Percentiles rank a stretch among this genome's conserved stretches.
Conservation (phyloP, 164 flowering plant genomes). For the Cinnamomum micranthum region DNA sequence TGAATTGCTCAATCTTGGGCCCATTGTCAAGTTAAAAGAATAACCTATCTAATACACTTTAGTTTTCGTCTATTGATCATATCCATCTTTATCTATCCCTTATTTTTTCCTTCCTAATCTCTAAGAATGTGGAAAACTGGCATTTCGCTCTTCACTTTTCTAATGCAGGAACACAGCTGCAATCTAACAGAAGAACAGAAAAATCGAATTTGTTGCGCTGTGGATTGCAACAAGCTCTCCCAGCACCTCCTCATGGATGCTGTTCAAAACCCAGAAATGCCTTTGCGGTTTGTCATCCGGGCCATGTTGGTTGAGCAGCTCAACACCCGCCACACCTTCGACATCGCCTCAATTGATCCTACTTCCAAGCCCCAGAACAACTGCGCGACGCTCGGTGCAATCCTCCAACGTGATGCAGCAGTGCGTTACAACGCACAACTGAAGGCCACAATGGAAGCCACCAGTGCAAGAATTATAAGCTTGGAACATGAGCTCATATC, state of each 20-base stretch:
- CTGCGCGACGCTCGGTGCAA: slow-evolving; percentile 49
- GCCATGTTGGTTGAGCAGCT: slow-evolving; percentile 83
- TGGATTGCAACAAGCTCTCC: slow-evolving; percentile 71
- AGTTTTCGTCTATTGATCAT: no score
- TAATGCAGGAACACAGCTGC: slow-evolving; percentile 38
- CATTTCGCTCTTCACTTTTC: background rate
- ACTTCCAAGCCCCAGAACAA: slow-evolving; percentile 4
- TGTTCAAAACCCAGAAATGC: slow-evolving; percentile 78
- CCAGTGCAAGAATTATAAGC: slow-evolving; percentile 50
- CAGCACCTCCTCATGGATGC: slow-evolving; percentile 51
- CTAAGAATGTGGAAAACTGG: no score
- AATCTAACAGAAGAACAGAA: slow-evolving; percentile 57
- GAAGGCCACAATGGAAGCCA: slow-evolving; percentile 52
- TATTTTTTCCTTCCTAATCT: no score
- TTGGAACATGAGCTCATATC: slow-evolving; percentile 53
- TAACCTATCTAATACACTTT: no score
- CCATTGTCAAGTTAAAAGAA: no score
- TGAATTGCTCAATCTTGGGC: no score
- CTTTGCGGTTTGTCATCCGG: slow-evolving; percentile 65
- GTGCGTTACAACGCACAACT: slow-evolving; percentile 50
- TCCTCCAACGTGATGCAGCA: slow-evolving; percentile 68
- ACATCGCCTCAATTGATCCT: slow-evolving; percentile 9
- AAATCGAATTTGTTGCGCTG: slow-evolving; percentile 38
- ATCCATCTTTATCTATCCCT: no score
- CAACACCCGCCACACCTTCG: slow-evolving; percentile 54